phyloP scores from a whole-genome alignment of 257 asterid genomes.

The Nicotiana knightiana region DNA sequence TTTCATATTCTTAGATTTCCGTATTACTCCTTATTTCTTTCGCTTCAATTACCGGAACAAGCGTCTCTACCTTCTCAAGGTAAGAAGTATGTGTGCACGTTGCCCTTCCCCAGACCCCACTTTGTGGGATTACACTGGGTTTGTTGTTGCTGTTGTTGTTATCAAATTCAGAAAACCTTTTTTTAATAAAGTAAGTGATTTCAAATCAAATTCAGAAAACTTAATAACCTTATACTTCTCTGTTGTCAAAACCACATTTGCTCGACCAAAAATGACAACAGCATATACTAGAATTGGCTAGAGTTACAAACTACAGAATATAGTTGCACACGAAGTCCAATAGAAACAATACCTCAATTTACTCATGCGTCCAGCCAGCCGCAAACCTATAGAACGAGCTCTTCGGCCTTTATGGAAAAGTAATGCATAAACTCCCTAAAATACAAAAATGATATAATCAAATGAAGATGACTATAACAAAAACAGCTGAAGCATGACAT shows the following conservation, averaged over 20 bases:
- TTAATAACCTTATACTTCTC: neutral
- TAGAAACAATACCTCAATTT: slow-evolving; percentile 60
- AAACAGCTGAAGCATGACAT: slow-evolving; percentile 9
- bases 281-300: neutral
- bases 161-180: too few species aligned
- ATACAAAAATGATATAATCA: neutral
- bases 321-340: neutral
- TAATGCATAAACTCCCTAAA: slow-evolving; percentile 85
- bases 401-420: slow-evolving; percentile 83
- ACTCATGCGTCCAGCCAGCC: slow-evolving; percentile 86
- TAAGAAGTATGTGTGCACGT: too few species aligned
- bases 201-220: too few species aligned
- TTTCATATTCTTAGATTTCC: too few species aligned
- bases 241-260: neutral
- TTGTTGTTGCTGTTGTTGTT: too few species aligned
- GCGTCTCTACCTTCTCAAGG: too few species aligned
- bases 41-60: too few species aligned
- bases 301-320: neutral
- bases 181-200: too few species aligned
- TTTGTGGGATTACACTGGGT: too few species aligned
- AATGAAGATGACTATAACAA: slow-evolving; percentile 12
- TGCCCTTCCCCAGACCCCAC: too few species aligned
- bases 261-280: neutral
- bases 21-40: too few species aligned
- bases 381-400: slow-evolving; percentile 83